phyloP scores from a whole-genome alignment of 2,329 filamentous ascomycete genomes.

The Calonectria fujianensis region DNA sequence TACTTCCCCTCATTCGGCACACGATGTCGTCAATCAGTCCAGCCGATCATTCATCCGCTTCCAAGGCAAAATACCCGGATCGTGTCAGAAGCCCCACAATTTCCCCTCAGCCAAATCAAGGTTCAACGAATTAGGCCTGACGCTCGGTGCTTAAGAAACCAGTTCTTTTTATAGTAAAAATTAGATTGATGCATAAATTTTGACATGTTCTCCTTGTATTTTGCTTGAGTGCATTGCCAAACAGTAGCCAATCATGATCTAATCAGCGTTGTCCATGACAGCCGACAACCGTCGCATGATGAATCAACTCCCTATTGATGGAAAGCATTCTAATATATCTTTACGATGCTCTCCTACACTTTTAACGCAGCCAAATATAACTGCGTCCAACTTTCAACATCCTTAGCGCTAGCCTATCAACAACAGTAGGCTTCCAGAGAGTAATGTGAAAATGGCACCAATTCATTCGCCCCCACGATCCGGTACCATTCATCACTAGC shows the following conservation, averaged over 20 bases:
- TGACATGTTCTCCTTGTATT: neutral
- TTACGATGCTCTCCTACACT: neutral
- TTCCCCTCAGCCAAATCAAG: slow-evolving; percentile 4
- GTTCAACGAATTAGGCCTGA: neutral
- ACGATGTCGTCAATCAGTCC: slow-evolving; percentile 5
- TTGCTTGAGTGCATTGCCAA: neutral
- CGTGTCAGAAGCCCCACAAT: slow-evolving; percentile 22
- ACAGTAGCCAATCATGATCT: neutral
- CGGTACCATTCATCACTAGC: too few relatives aligned
- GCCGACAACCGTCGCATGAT: too few relatives aligned
- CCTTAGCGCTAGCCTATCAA: too few relatives aligned
- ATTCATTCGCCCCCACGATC: too few relatives aligned
- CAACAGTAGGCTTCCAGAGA: too few relatives aligned
- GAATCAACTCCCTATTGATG: neutral
- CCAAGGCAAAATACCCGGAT: slow-evolving; percentile 24
- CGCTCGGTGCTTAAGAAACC: neutral
- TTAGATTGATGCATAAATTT: neutral
- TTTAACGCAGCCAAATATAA: neutral
- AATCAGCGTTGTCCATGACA: neutral
- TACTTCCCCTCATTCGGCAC: slow-evolving; percentile 9
- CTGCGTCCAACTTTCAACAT: neutral
- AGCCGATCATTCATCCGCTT: slow-evolving; percentile 25
- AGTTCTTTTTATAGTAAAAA: neutral
- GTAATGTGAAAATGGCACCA: too few relatives aligned
- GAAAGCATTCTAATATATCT: neutral